Evolutionary conservation across 106 monocot genomes (phyloP).

Genomic region (Acorus calamus): DNA sequence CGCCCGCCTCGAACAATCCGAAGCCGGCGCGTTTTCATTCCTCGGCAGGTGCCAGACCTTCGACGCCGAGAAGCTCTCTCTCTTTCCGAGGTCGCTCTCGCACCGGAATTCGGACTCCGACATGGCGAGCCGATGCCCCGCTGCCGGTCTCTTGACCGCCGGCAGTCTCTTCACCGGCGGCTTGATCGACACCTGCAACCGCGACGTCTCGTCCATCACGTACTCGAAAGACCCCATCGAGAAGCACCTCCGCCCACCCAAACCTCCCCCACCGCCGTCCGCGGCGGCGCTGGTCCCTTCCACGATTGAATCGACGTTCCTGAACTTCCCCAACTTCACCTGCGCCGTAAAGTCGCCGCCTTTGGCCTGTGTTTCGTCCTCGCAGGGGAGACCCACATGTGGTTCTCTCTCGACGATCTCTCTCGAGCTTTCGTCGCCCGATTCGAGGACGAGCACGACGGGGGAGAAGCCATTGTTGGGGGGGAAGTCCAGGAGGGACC

Average conservation of each 20-base stretch:
- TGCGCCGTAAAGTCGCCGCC: too few species aligned
- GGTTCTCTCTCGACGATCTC: constrained; percentile 8
- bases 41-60: constrained; percentile 41
- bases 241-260: constrained; percentile 12
- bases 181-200: too few species aligned
- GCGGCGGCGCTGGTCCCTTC: not conserved
- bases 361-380: not conserved
- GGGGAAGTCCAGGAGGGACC: constrained; percentile 30
- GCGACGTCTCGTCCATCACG: constrained; percentile 12
- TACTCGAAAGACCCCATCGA: constrained; percentile 24
- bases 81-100: constrained; percentile 6
- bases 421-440: constrained; percentile 38
- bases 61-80: constrained; percentile 52
- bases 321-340: constrained; percentile 8
- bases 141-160: not conserved
- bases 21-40: constrained; percentile 11
- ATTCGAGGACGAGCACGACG: constrained; percentile 39
- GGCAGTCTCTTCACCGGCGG: not conserved
- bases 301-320: constrained; percentile 17
- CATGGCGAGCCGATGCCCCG: constrained; percentile 18
- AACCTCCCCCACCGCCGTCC: constrained; percentile 7
- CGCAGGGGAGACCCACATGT: not conserved
- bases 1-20: constrained; percentile 15
- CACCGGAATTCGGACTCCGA: constrained; percentile 4
- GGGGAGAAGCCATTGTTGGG: constrained; percentile 22